Evolutionary conservation across 2,329 filamentous ascomycete species (phyloP), one percentile per base, ranked within the genome.

Genomic region (Curvularia sp.): DNA sequence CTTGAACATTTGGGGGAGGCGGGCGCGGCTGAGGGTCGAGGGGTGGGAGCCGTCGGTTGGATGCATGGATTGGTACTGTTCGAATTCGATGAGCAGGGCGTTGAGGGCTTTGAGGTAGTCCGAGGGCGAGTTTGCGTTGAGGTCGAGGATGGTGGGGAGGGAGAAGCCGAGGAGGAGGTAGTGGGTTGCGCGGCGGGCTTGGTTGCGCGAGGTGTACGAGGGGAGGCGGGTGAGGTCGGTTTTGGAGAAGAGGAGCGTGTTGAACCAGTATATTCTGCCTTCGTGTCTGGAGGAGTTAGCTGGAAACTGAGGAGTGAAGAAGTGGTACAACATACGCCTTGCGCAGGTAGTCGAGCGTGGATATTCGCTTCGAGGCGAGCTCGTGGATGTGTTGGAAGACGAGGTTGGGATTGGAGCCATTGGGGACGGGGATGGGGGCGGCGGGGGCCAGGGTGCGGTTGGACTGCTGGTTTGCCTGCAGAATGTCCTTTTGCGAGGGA

Each of bases 251-350:
- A 96, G 90, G 60, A 97, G 87, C 0, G 95, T 97, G 79, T 97
- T 97, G 83, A 98, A 97, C 93, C 95, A 98, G 81, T 96, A 98
- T 42, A 97, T 88, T 58, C 92, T 89, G 60, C 94, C 93, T 79
- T 97, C 93, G 74, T 99, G 93, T 28, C 92, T 96, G 74, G 51
- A 6, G 15, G 12, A 1, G 57, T 70, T 56, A 68, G 63, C 22
- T 26, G 47, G 28, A 9, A 31, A 31, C 5, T 8, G 10, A 31
- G 6, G 10, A 9, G 30, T 5, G 26, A 28, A 8, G 53, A 13
- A 57, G 51, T 26, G 41, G 56, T 60, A 18, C 18, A 18, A 49
- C 91, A 68, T 80, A 96, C 92, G 93, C 90, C 80, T 96, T 97
- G 62, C 93, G 87, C 63, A 99, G 78, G 75, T 99, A 99, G 70